A percentile compares a stretch with the other conserved stretches of the same genome.
Evolutionary conservation across 2,329 filamentous ascomycete genomes (phyloP).

Genomic region (Penicillium brasilianum): DNA sequence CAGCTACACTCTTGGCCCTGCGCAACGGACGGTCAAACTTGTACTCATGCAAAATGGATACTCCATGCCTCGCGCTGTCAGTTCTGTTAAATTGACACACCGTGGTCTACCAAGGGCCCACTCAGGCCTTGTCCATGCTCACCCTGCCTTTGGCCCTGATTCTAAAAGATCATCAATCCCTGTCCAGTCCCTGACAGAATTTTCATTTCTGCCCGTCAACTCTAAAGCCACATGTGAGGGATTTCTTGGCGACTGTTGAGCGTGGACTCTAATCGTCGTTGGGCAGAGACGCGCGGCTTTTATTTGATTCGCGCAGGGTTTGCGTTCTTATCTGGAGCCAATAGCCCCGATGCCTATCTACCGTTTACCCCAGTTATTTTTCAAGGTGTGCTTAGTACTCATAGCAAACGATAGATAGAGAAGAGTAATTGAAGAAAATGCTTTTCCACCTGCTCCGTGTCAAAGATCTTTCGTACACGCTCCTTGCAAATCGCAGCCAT

Average conservation of each 20-base stretch:
- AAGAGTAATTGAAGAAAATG: not conserved
- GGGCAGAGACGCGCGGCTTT: conserved; percentile 7
- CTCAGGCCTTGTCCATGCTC: not conserved
- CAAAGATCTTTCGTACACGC: not conserved
- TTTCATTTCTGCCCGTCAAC: not conserved
- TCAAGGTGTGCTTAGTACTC: not conserved
- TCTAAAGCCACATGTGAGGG: not conserved
- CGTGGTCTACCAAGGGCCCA: not conserved
- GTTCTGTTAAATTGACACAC: not conserved
- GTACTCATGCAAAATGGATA: too few species aligned
- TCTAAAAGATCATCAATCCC: not conserved
- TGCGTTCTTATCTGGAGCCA: conserved; percentile 8
- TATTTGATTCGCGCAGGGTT: conserved; percentile 3
- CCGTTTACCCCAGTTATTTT: not conserved
- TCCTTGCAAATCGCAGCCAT: conserved; percentile 23
- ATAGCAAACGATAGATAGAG: not conserved
- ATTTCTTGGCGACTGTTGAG: conserved; percentile 6
- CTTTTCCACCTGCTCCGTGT: not conserved
- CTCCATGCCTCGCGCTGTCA: too few species aligned
- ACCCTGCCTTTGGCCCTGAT: not conserved
- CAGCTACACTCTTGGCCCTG: too few species aligned
- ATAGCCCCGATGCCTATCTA: not conserved
- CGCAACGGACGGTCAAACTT: too few species aligned
- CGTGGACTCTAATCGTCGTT: not conserved
- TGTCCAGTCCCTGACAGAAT: not conserved